Conservation (phyloP, 164 flowering plant genomes). For the Berberis thunbergii region DNA sequence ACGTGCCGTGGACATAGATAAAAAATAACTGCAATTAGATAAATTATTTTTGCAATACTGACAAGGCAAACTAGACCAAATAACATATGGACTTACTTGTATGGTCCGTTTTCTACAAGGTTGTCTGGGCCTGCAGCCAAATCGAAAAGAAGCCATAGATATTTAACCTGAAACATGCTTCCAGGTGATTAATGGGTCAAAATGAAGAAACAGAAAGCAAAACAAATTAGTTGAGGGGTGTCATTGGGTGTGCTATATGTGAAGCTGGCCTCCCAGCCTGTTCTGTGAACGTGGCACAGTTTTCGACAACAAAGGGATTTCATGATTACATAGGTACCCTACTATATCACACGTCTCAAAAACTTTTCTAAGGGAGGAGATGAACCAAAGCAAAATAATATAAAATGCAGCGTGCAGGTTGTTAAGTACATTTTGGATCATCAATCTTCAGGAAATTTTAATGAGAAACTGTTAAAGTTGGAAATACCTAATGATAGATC, state of each 20-base stretch:
- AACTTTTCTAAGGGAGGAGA: no score
- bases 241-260: not conserved
- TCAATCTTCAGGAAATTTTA: no score
- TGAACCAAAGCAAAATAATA: no score
- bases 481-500: no score
- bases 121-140: constrained; percentile 94
- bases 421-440: no score
- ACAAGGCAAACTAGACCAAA: not conserved
- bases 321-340: no score
- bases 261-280: not conserved
- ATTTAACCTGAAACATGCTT: constrained; percentile 64
- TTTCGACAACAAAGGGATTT: no score
- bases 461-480: no score
- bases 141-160: constrained; percentile 96
- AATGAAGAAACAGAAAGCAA: not conserved
- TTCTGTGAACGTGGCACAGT: no score
- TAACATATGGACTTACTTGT: constrained; percentile 52
- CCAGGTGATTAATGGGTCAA: not conserved
- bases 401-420: no score
- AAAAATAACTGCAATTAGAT: not conserved
- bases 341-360: no score
- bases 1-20: not conserved
- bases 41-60: not conserved
- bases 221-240: not conserved
- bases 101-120: constrained; percentile 93